A percentile compares a stretch with the other conserved stretches of the same genome.
Conservation (phyloP, 805 yeast genomes). For the Wickerhamiella kazuoi region DNA sequence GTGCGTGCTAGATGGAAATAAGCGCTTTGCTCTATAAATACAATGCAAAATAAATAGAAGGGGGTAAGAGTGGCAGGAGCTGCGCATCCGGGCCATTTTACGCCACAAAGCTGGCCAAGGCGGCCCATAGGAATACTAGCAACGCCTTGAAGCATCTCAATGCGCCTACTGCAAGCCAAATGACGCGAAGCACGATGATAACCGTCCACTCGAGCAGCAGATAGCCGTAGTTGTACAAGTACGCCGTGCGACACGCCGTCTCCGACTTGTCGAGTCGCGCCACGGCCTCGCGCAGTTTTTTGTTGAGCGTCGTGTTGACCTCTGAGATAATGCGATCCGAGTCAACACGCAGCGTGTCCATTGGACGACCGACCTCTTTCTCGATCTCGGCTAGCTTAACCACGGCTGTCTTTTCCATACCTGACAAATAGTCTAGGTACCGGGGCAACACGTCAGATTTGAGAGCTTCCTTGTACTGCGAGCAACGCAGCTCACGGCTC, state of each 20-base stretch:
- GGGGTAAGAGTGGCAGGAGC: too few species aligned
- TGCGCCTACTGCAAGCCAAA: conserved; percentile 10
- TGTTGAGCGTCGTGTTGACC: conserved; percentile 15
- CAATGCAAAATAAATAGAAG: too few species aligned
- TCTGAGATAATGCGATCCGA: conserved; percentile 16
- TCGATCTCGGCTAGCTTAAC: conserved; percentile 10
- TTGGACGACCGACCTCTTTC: conserved; percentile 8
- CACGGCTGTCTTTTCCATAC: conserved; percentile 9
- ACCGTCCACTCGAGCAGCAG: conserved; percentile 12
- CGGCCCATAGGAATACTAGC: too few species aligned
- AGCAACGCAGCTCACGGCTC: conserved; percentile 3
- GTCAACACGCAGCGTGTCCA: conserved; percentile 12
- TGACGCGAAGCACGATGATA: conserved; percentile 9
- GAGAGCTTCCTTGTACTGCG: conserved; percentile 3
- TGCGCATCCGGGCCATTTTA: too few species aligned
- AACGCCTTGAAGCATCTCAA: too few species aligned
- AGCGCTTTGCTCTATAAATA: too few species aligned
- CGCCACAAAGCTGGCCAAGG: too few species aligned
- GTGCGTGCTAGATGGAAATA: too few species aligned
- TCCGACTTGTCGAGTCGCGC: conserved; percentile 13
- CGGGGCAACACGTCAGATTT: conserved; percentile 8
- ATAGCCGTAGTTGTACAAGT: conserved; percentile 7
- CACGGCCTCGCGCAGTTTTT: conserved; percentile 13
- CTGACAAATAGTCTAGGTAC: conserved; percentile 9
- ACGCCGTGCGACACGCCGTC: conserved; percentile 5